A percentile compares a stretch with the other conserved stretches of the same genome.
These are phyloP conservation scores for Arthromyces matolae DNA, from an alignment of 768 basidiomycete species.

Conservation along the genomic window DNA sequence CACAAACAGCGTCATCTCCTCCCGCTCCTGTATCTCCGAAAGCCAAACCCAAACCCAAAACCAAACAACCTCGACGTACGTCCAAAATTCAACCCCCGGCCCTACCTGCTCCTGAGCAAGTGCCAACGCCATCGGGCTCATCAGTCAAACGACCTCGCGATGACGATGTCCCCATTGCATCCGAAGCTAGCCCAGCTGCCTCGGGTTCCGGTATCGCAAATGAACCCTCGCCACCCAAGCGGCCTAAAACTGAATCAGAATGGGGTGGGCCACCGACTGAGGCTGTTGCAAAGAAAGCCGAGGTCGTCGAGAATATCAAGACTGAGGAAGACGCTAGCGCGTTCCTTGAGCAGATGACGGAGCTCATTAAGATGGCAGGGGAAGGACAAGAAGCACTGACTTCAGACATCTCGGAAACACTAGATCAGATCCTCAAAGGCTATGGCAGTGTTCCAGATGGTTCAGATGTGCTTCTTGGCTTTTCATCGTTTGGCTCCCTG, in stretches of 20 bases:
- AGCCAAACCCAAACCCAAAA: constrained; percentile 49
- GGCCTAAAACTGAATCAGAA: constrained; percentile 69
- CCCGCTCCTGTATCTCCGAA: constrained; percentile 72
- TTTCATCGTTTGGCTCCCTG: constrained; percentile 31
- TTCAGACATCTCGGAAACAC: constrained; percentile 53
- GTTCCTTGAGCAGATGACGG: constrained; percentile 62
- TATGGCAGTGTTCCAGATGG: constrained; percentile 37
- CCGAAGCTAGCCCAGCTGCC: constrained; percentile 29
- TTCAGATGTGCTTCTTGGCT: constrained; percentile 32
- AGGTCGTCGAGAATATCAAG: constrained; percentile 48
- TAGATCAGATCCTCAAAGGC: constrained; percentile 63
- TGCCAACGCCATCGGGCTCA: constrained; percentile 19
- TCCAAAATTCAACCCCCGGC: constrained; percentile 22
- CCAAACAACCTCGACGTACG: constrained; percentile 33
- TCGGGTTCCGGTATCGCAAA: constrained; percentile 28
- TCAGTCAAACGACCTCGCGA: constrained; percentile 49
- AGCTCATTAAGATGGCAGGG: constrained; percentile 53
- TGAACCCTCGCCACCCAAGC: constrained; percentile 69
- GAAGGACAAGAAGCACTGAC: constrained; percentile 43
- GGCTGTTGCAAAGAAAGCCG: constrained; percentile 39
- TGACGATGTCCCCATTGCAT: constrained; percentile 41
- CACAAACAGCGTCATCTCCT: constrained; percentile 53
- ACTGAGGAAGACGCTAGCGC: constrained; percentile 62
- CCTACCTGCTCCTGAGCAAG: constrained; percentile 19
- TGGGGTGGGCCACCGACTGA: constrained; percentile 63